Evolutionary conservation across 2,329 filamentous ascomycete species (phyloP).

Genomic region (Dactylellina cionopaga): DNA sequence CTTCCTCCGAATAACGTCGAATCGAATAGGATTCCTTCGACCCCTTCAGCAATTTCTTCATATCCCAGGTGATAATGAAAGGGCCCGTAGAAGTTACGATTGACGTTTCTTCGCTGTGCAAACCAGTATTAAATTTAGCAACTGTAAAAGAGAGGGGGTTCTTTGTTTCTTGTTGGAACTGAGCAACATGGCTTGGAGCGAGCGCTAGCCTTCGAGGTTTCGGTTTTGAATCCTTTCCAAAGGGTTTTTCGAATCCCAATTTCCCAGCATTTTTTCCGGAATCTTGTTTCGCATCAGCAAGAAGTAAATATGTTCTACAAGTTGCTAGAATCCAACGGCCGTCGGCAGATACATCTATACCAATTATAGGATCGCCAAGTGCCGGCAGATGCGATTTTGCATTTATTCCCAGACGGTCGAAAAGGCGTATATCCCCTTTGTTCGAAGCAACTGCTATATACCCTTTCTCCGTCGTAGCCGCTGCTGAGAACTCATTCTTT

Average conservation of each 20-base stretch:
- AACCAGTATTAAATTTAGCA: constrained; percentile 91
- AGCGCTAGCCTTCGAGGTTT: constrained; percentile 89
- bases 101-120: constrained; percentile 82
- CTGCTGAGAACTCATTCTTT: constrained; percentile 96
- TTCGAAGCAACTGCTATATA: constrained; percentile 97
- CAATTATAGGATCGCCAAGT: constrained; percentile 91
- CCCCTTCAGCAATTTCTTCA: constrained; percentile 86
- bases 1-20: constrained; percentile 93
- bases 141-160: constrained; percentile 86
- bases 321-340: constrained; percentile 95
- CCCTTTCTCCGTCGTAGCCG: constrained; percentile 94
- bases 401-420: constrained; percentile 94
- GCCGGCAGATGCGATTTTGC: constrained; percentile 97
- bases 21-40: constrained; percentile 91
- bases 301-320: constrained; percentile 90
- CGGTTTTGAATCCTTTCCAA: constrained; percentile 91
- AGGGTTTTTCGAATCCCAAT: constrained; percentile 94
- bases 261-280: constrained; percentile 96
- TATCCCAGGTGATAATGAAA: constrained; percentile 94
- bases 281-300: constrained; percentile 91
- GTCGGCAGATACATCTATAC: constrained; percentile 93
- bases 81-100: constrained; percentile 97
- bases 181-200: constrained; percentile 90
- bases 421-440: constrained; percentile 96
- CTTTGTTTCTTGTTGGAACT: constrained; percentile 96